phyloP scores from a whole-genome alignment of 2,329 filamentous ascomycete genomes.

The Nothophoma quercina region DNA sequence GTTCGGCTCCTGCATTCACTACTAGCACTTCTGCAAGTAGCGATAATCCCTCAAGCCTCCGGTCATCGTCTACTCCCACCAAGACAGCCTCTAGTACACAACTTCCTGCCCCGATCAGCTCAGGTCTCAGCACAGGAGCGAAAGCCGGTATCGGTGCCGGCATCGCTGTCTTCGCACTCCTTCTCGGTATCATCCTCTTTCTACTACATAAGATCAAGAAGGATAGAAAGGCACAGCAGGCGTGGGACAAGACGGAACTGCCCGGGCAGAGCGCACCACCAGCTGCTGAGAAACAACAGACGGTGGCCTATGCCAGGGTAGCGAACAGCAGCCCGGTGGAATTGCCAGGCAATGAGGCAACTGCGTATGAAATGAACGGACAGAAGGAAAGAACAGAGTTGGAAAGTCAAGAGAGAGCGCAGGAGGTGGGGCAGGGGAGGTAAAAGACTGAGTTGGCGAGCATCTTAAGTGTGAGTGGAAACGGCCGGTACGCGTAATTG shows the following conservation, averaged over 20 bases:
- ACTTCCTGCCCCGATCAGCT: not conserved
- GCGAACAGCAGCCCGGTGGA: not conserved
- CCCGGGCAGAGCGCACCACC: not conserved
- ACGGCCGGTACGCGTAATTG: too few relatives aligned
- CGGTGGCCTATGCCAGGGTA: not conserved
- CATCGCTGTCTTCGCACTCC: conserved; percentile 4
- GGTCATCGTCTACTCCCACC: too few relatives aligned
- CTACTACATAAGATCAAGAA: conserved; percentile 1
- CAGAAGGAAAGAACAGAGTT: not conserved
- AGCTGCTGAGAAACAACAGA: not conserved
- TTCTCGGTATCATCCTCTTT: not conserved
- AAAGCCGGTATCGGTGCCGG: conserved; percentile 21
- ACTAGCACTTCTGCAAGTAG: too few relatives aligned
- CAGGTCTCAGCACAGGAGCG: conserved; percentile 8
- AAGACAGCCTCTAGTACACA: too few relatives aligned
- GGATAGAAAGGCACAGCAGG: not conserved
- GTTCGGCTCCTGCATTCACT: not conserved
- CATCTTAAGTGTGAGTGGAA: too few relatives aligned
- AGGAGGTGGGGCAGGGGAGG: not conserved
- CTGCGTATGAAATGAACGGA: not conserved
- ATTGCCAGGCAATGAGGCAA: not conserved
- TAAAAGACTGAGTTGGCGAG: not conserved
- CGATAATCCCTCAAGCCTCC: too few relatives aligned
- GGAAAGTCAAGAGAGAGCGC: not conserved
- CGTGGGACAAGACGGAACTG: not conserved